Percentiles rank a stretch among this genome's conserved stretches.
phyloP scores from a whole-genome alignment of 75 land plant genomes.

The Chamaecyparis obtusa region DNA sequence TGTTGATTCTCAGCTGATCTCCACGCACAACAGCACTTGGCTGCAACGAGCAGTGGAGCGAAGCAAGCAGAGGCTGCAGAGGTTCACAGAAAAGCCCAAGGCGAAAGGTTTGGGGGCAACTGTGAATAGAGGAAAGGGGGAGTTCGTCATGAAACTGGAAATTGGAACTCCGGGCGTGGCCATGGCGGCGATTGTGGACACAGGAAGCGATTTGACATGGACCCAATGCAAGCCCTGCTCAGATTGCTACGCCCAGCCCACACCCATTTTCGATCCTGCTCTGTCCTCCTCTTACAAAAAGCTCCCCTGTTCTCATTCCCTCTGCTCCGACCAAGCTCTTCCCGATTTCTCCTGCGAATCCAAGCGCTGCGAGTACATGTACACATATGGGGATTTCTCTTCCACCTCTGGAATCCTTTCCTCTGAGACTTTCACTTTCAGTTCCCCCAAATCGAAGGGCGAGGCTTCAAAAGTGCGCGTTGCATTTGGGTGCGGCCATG shows the following conservation, averaged over 20 bases:
- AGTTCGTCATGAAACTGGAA: slow-evolving; percentile 20
- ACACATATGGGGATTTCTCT: slow-evolving; percentile 42
- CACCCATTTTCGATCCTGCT: slow-evolving; percentile 25
- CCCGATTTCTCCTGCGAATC: background rate
- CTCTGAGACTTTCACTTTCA: slow-evolving; percentile 28
- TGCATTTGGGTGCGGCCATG: slow-evolving; percentile 33
- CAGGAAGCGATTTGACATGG: slow-evolving; percentile 34
- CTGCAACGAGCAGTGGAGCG: slow-evolving; percentile 4
- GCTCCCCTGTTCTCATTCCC: slow-evolving; percentile 9
- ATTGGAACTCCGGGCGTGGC: slow-evolving; percentile 17
- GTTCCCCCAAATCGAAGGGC: slow-evolving; percentile 6
- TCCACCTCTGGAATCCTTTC: slow-evolving; percentile 36
- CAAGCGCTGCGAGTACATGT: slow-evolving; percentile 23
- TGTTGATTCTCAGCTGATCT: background rate
- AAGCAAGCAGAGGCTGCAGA: slow-evolving; percentile 5
- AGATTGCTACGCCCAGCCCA: slow-evolving; percentile 22
- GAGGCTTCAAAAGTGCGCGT: background rate
- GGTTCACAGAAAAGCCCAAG: background rate
- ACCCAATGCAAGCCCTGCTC: slow-evolving; percentile 32
- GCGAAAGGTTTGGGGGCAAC: background rate
- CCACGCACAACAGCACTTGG: background rate
- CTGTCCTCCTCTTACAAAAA: slow-evolving; percentile 17
- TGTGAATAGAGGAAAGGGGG: slow-evolving; percentile 10
- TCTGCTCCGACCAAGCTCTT: background rate
- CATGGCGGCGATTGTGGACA: slow-evolving; percentile 18